phyloP scores from a whole-genome alignment of 2,329 filamentous ascomycete species.

The Pseudogymnoascus pannorum region DNA sequence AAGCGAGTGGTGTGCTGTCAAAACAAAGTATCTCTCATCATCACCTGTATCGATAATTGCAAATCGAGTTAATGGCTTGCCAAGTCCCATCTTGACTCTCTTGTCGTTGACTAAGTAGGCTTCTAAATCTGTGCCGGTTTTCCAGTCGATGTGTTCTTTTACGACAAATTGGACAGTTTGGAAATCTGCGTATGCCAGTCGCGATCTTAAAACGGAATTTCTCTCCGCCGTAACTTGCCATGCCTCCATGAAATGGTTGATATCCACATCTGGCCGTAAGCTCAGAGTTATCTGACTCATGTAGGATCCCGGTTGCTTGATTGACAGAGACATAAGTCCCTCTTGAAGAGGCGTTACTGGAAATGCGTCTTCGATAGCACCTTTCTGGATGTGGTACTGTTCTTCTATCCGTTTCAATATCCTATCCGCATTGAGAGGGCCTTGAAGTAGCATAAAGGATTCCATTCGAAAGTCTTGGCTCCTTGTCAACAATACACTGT shows the following conservation, averaged over 20 bases:
- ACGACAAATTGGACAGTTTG: constrained; percentile 12
- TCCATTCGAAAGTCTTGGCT: neutral
- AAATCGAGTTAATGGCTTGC: neutral
- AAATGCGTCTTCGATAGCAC: constrained; percentile 29
- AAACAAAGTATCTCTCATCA: constrained; percentile 10
- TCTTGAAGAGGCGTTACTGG: constrained; percentile 31
- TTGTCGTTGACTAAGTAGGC: neutral
- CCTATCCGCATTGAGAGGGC: neutral
- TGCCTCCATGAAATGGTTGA: constrained; percentile 8
- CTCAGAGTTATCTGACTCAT: constrained; percentile 21
- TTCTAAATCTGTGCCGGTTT: neutral
- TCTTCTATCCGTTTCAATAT: neutral
- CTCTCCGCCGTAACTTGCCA: constrained; percentile 7
- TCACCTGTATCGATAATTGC: neutral
- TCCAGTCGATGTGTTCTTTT: neutral
- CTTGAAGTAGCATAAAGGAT: neutral
- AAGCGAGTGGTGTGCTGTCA: constrained; percentile 45
- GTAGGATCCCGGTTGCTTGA: constrained; percentile 27
- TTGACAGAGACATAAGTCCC: constrained; percentile 29
- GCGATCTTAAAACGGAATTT: constrained; percentile 25
- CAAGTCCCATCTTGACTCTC: neutral
- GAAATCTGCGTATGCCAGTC: constrained; percentile 23
- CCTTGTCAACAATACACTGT: neutral
- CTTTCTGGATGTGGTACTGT: neutral
- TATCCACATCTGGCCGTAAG: constrained; percentile 3